Evolutionary conservation across 2,329 filamentous ascomycete genomes (phyloP).

Genomic region (Sporothrix pseudoabietina): DNA sequence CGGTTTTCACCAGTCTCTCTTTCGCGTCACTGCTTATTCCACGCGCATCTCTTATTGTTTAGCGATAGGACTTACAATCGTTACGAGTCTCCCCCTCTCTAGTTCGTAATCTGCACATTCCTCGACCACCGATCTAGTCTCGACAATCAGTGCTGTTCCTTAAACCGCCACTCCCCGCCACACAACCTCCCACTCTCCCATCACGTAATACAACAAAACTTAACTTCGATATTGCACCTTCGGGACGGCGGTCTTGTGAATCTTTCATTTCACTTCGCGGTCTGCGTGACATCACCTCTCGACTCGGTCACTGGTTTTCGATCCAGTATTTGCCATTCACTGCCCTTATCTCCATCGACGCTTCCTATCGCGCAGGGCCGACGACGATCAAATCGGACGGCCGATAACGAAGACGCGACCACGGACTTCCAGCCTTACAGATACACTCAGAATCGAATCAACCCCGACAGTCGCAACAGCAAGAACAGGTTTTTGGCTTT

Average conservation of each 20-base stretch:
- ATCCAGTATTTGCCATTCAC: neutral
- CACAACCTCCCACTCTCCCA: slow-evolving; percentile 2
- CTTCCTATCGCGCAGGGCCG: neutral
- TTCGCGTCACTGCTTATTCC: slow-evolving; percentile 15
- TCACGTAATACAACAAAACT: neutral
- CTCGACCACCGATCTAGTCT: neutral
- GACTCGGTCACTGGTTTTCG: neutral
- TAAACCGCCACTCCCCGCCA: slow-evolving; percentile 20
- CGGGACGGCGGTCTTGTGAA: slow-evolving; percentile 30
- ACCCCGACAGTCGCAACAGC: neutral
- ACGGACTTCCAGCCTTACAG: neutral
- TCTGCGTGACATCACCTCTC: neutral
- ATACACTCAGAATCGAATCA: neutral
- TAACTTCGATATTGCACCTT: neutral
- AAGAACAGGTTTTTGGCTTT: neutral
- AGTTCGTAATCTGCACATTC: neutral
- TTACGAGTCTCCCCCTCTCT: neutral
- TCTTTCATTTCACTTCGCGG: neutral
- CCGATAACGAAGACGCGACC: slow-evolving; percentile 15
- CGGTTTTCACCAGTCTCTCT: neutral
- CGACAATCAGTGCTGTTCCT: neutral
- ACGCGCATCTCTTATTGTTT: neutral
- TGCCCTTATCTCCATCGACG: neutral
- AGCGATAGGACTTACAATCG: neutral
- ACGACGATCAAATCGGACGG: neutral